A percentile compares a stretch with the other conserved stretches of the same genome.
Evolutionary conservation across 1,284 basidiomycete species (phyloP).

Genomic region (Heterobasidion parviporum): DNA sequence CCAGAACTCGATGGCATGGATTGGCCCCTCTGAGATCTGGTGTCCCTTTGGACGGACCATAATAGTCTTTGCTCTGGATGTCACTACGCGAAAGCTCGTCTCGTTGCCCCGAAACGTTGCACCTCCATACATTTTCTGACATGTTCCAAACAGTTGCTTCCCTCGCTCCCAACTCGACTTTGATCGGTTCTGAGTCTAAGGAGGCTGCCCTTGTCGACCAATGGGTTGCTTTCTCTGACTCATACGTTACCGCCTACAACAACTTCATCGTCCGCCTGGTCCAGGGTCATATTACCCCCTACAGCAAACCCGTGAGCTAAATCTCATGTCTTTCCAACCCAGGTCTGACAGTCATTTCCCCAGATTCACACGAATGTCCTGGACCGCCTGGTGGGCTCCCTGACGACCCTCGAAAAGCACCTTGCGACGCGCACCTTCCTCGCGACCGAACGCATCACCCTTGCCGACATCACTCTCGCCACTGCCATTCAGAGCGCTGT

Average conservation of each 20-base stretch:
- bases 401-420: conserved; percentile 67
- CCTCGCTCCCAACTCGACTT: conserved; percentile 58
- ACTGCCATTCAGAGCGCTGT: conserved; percentile 44
- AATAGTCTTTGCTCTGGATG: too few species aligned
- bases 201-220: conserved; percentile 59
- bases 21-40: too few species aligned
- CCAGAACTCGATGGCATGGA: too few species aligned
- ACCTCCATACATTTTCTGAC: conserved; percentile 1
- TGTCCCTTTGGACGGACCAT: too few species aligned
- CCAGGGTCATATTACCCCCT: conserved; percentile 38
- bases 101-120: neutral
- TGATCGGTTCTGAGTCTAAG: conserved; percentile 49
- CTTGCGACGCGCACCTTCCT: conserved; percentile 83
- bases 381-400: conserved; percentile 46
- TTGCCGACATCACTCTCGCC: conserved; percentile 81
- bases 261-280: conserved; percentile 25
- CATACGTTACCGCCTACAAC: conserved; percentile 35
- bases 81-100: neutral
- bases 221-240: conserved; percentile 59
- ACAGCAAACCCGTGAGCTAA: conserved; percentile 54
- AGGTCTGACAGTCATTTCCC: neutral
- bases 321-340: neutral
- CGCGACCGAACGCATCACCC: conserved; percentile 89
- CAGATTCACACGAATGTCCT: conserved; percentile 49
- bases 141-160: conserved; percentile 51